Percentiles rank a stretch among this genome's conserved stretches.
phyloP scores from a whole-genome alignment of 305 asterid genomes.

The Andrographis paniculata region DNA sequence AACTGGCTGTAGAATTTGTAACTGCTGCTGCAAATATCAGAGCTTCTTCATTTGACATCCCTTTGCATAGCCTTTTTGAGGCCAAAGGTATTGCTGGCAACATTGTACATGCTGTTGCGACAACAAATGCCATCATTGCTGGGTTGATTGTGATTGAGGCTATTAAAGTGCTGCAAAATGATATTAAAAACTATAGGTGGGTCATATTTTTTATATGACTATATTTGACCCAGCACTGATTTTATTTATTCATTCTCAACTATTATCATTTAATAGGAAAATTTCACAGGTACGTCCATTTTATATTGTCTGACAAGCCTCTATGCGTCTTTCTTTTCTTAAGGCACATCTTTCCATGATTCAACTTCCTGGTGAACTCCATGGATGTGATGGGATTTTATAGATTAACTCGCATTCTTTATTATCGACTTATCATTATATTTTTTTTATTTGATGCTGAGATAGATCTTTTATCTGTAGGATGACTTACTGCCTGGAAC shows the following conservation, averaged over 20 bases:
- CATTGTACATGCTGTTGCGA: conserved; percentile 99
- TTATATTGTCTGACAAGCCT: not conserved
- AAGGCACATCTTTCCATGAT: not conserved
- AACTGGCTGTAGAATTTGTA: conserved; percentile 92
- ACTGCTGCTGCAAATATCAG: conserved; percentile 99
- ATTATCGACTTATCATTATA: not conserved
- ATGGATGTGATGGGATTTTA: conserved; percentile 7
- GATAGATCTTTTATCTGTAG: conserved; percentile 31
- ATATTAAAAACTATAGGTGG: conserved; percentile 63
- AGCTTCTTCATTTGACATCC: conserved; percentile 94
- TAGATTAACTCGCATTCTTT: conserved; percentile 8
- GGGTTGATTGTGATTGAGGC: conserved; percentile 98
- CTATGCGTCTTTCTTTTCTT: not conserved
- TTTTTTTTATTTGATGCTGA: conserved; percentile 5
- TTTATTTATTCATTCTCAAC: not conserved
- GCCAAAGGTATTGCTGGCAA: conserved; percentile 99
- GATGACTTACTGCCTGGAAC: conserved; percentile 97
- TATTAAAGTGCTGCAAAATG: conserved; percentile 82
- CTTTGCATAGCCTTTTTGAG: conserved; percentile 91
- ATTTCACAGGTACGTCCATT: not conserved
- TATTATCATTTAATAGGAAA: not conserved
- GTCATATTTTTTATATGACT: conserved; percentile 17
- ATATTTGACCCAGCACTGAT: conserved; percentile 5
- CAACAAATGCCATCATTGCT: conserved; percentile 94
- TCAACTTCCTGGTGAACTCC: conserved; percentile 1